These are phyloP conservation scores for Eucalyptus tenuipes DNA, from an alignment of 345 rosid genomes.

Conservation along the genomic window DNA sequence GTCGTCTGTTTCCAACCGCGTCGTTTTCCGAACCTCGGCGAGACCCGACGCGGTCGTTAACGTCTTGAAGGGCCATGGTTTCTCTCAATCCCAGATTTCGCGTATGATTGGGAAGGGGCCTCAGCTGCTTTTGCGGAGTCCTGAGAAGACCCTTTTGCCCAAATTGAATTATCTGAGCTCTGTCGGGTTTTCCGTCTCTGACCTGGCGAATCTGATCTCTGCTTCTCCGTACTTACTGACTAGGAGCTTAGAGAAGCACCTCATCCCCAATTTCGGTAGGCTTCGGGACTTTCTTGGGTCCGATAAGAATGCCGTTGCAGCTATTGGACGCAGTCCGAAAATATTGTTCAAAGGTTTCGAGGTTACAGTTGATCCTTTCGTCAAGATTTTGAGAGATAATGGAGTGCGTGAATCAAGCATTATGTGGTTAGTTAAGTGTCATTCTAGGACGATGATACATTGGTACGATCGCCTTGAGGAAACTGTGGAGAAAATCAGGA, in stretches of 20 bases:
- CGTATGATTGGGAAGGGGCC: neutral
- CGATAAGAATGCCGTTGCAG: neutral
- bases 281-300: neutral
- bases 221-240: neutral
- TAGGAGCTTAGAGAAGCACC: neutral
- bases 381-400: neutral
- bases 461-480: neutral
- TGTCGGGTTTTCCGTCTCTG: slow-evolving; percentile 6
- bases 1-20: neutral
- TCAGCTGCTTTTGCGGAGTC: neutral
- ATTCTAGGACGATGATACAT: neutral
- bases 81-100: slow-evolving; percentile 9
- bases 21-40: neutral
- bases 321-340: neutral
- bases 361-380: neutral
- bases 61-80: slow-evolving; percentile 5
- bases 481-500: neutral
- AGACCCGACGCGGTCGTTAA: neutral
- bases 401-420: slow-evolving; percentile 6
- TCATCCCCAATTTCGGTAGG: slow-evolving; percentile 4
- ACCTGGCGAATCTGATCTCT: neutral
- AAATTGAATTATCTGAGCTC: slow-evolving; percentile 21
- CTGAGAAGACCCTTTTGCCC: slow-evolving; percentile 13
- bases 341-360: neutral
- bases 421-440: neutral